Evolutionary conservation across 352 stramenopile species (phyloP).

Genomic region (Phytophthora podocarpi): DNA sequence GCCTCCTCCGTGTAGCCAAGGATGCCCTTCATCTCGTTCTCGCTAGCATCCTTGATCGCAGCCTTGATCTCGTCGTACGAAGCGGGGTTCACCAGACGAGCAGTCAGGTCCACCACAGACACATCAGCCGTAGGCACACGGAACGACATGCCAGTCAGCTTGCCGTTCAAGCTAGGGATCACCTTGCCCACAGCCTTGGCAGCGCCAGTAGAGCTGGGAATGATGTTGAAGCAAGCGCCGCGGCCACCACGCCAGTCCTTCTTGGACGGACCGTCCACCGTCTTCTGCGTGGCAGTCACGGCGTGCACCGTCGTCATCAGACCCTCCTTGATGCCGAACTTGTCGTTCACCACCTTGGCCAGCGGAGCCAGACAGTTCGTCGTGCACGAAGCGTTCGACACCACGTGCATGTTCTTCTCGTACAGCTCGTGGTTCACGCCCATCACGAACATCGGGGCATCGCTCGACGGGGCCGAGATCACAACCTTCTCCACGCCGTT

Average conservation of each 20-base stretch:
- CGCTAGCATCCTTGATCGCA: constrained; percentile 93
- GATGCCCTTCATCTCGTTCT: constrained; percentile 96
- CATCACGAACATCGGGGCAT: constrained; percentile 99
- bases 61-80: constrained; percentile 99
- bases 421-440: constrained; percentile 98
- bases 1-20: constrained; percentile 98
- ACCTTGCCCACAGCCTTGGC: constrained; percentile 99
- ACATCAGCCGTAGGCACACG: constrained; percentile 91
- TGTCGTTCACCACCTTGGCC: constrained; percentile 98
- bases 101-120: constrained; percentile 90
- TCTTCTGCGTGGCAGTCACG: constrained; percentile 97
- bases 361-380: constrained; percentile 99
- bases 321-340: constrained; percentile 98
- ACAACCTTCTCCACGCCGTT: constrained; percentile 97
- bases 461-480: constrained; percentile 97
- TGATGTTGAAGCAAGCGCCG: constrained; percentile 98
- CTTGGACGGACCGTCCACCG: constrained; percentile 97
- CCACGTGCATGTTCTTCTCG: constrained; percentile 93
- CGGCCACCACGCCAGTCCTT: constrained; percentile 99
- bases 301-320: constrained; percentile 99
- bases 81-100: constrained; percentile 84
- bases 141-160: constrained; percentile 94
- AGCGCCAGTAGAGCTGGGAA: constrained; percentile 97
- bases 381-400: constrained; percentile 99
- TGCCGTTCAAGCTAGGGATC: constrained; percentile 94